Evolutionary conservation across 768 basidiomycete species (phyloP), one percentile per base, ranked within the genome.

Genomic region (Leccinum incarnatum): DNA sequence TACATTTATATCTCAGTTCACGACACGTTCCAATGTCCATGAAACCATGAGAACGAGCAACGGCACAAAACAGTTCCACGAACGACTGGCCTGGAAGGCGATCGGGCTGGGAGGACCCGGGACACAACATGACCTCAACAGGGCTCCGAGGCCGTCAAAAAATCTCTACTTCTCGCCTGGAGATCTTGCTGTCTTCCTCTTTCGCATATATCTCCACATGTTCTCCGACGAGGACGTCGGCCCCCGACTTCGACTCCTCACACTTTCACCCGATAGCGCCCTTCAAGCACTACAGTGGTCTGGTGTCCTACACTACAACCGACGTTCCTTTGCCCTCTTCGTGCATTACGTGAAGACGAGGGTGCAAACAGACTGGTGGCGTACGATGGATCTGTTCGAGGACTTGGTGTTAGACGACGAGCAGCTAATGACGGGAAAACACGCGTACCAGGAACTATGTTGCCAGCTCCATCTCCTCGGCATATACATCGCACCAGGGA

Each of bases 301-400:
- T 0, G 61, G 56, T 12, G 30, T 74, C 19, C 36, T 78, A 17
- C 81, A 80, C 55, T 84, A 87, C 59, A 75, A 65, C 23, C 77
- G 85, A 9, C 74, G 73, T 30, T 78, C 75, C 30, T 84, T 85
- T 54, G 81, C 72, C 1, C 57, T 74, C 0, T 69, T 87, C 37
- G 72, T 85, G 8, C 70, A 70, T 25, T 58, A 78, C 8, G 69
- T 81, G 11, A 77, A 75, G 58, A 68, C 66, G n/a, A 68, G 74
- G 40, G 64, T 78, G 2, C 56, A 58, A 14, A 64, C 70, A 0
- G 69, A 78, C 47, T 87, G 86, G 86, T 40, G 46, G 1, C 49
- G 67, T 15, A 62, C 75, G 5, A 77, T 87, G 74, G 61, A 71
- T 4, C 45, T 64, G 34, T 32, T 75, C 79, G 52, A 56, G 72